These are phyloP conservation scores for Kitagawia praeruptora DNA, from an alignment of 129 eudicot genomes.

Conservation along the genomic window DNA sequence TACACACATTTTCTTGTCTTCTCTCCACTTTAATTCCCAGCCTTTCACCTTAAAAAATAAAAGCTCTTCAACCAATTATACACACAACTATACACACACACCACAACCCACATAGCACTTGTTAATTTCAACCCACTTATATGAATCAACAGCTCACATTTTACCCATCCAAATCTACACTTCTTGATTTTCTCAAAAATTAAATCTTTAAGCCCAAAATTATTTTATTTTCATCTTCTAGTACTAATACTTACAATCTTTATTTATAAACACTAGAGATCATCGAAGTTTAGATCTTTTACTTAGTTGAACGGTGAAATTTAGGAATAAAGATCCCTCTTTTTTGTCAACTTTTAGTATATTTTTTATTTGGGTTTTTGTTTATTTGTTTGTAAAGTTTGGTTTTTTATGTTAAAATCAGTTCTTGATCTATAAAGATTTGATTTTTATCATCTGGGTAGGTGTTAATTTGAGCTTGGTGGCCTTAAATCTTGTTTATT, in stretches of 20 bases:
- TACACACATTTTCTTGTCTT: background rate
- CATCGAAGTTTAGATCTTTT: conserved; percentile 7
- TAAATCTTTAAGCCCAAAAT: background rate
- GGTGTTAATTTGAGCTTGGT: conserved; percentile 22
- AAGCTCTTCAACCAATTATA: conserved; percentile 4
- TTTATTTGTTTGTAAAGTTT: background rate
- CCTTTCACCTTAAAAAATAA: background rate
- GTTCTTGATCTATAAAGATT: conserved; percentile 3
- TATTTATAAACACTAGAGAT: background rate
- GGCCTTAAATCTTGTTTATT: conserved; percentile 1
- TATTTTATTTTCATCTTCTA: background rate
- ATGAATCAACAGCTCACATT: background rate
- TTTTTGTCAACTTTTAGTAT: background rate
- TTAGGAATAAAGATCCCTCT: conserved; percentile 6
- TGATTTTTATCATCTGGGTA: conserved; percentile 15
- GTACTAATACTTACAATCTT: background rate
- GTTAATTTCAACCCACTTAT: background rate
- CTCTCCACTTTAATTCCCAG: conserved; percentile 4
- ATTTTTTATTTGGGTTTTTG: background rate
- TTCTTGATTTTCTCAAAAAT: background rate
- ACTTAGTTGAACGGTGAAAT: conserved; percentile 1
- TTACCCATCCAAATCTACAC: background rate
- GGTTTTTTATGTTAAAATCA: background rate
- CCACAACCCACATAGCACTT: no score
- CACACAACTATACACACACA: background rate